These are phyloP conservation scores for Phaeophleospora eucalypticola DNA, from an alignment of 2,329 filamentous ascomycete genomes.

Conservation along the genomic window DNA sequence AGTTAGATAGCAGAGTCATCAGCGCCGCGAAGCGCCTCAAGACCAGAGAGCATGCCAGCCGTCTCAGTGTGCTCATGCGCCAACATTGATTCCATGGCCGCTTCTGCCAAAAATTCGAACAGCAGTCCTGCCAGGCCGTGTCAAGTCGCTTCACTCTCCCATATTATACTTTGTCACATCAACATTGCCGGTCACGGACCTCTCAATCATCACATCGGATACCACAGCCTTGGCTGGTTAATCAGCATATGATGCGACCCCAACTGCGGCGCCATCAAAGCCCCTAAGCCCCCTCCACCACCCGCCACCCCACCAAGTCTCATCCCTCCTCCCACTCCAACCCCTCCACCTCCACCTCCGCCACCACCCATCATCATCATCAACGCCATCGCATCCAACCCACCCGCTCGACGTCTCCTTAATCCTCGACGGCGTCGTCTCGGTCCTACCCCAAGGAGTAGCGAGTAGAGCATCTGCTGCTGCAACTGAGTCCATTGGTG, in stretches of 20 bases:
- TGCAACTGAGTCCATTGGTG: too few relatives aligned
- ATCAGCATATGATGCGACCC: background rate
- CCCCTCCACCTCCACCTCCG: background rate
- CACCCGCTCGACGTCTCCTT: background rate
- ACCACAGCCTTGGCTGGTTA: background rate
- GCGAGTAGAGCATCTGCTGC: too few relatives aligned
- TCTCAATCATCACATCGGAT: too few relatives aligned
- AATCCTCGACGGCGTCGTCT: background rate
- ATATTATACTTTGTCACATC: conserved; percentile 1
- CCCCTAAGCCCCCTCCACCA: background rate
- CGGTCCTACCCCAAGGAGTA: background rate
- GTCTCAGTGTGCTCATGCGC: background rate
- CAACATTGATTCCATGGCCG: background rate
- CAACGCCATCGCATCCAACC: background rate
- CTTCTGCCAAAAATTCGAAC: background rate
- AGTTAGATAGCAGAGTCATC: background rate
- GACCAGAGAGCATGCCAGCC: background rate
- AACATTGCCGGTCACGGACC: background rate
- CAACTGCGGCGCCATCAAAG: background rate
- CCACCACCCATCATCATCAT: background rate
- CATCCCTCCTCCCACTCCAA: background rate
- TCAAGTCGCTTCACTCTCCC: background rate
- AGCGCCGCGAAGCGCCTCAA: background rate
- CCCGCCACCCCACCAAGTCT: background rate
- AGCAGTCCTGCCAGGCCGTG: background rate